These are phyloP conservation scores for Stagonosporopsis chrysanthemi DNA, from an alignment of 2,329 filamentous ascomycete species.

Conservation along the genomic window DNA sequence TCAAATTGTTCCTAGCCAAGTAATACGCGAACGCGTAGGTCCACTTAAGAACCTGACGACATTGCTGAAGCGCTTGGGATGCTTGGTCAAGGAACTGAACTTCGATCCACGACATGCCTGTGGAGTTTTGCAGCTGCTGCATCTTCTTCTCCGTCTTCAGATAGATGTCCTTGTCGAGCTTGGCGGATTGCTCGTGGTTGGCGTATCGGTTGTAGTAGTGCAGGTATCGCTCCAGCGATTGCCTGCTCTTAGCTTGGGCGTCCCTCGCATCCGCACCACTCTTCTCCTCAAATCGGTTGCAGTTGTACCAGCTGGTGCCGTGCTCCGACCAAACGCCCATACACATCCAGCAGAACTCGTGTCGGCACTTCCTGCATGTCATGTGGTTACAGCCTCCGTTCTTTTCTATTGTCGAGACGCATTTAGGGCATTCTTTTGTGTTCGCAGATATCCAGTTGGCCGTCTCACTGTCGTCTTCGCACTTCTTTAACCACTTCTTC, in stretches of 20 bases:
- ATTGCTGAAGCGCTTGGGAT: slow-evolving; percentile 91
- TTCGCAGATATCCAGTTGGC: slow-evolving; percentile 99
- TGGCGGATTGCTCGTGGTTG: slow-evolving; percentile 97
- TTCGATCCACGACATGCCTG: slow-evolving; percentile 98
- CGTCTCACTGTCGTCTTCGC: slow-evolving; percentile 96
- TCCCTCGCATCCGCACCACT: slow-evolving; percentile 89
- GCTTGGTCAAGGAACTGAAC: slow-evolving; percentile 96
- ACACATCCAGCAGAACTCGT: slow-evolving; percentile 99
- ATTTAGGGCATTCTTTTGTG: slow-evolving; percentile 97
- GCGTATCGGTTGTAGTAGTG: slow-evolving; percentile 99
- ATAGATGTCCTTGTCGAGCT: slow-evolving; percentile 94
- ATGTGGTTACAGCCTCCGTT: slow-evolving; percentile 98
- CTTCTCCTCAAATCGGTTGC: slow-evolving; percentile 96
- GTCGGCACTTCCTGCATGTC: slow-evolving; percentile 94
- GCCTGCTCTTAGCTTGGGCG: slow-evolving; percentile 87
- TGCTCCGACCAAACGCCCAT: slow-evolving; percentile 99
- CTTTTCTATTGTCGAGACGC: slow-evolving; percentile 97
- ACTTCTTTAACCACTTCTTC: slow-evolving; percentile 97
- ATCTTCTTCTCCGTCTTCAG: slow-evolving; percentile 99
- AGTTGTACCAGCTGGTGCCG: slow-evolving; percentile 99
- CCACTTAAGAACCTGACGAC: slow-evolving; percentile 98
- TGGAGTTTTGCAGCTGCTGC: slow-evolving; percentile 91
- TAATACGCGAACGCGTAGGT: slow-evolving; percentile 99
- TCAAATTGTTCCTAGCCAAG: slow-evolving; percentile 92
- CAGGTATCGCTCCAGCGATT: slow-evolving; percentile 92